Conservation (phyloP, 345 rosid species). For the Corchorus olitorius region DNA sequence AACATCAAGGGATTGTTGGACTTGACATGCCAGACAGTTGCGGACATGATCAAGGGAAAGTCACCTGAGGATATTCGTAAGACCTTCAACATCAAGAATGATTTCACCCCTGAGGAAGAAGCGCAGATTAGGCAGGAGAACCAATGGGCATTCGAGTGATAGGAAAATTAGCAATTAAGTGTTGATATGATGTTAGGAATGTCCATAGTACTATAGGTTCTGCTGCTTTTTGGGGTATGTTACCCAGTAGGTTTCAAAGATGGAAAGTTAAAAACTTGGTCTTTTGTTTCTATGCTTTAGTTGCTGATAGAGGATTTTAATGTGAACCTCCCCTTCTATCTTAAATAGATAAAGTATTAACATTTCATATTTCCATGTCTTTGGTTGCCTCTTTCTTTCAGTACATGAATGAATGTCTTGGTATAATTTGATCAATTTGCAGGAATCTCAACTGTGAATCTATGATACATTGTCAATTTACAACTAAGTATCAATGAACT, state of each 20-base stretch:
- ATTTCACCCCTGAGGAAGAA: conserved; percentile 59
- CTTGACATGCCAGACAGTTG: conserved; percentile 63
- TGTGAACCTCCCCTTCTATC: background rate
- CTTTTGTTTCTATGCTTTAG: background rate
- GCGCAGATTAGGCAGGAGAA: conserved; percentile 62
- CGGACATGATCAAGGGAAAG: conserved; percentile 72
- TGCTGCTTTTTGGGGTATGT: background rate
- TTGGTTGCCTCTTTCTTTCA: no score
- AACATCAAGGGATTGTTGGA: conserved; percentile 57
- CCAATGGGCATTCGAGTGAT: conserved; percentile 73
- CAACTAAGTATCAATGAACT: no score
- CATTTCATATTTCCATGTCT: background rate
- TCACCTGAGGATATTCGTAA: conserved; percentile 62
- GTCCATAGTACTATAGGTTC: background rate
- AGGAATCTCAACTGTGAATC: no score
- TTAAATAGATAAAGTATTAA: background rate
- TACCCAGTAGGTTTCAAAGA: background rate
- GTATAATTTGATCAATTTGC: no score
- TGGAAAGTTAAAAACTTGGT: background rate
- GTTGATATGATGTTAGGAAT: background rate
- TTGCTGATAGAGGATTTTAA: background rate
- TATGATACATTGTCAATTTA: no score
- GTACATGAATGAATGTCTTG: no score
- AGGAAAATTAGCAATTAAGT: background rate
- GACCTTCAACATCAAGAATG: conserved; percentile 61